Base-by-base conservation (phyloP, 2,329 filamentous ascomycete genomes). In the Chaetomiaceae sp. region DNA sequence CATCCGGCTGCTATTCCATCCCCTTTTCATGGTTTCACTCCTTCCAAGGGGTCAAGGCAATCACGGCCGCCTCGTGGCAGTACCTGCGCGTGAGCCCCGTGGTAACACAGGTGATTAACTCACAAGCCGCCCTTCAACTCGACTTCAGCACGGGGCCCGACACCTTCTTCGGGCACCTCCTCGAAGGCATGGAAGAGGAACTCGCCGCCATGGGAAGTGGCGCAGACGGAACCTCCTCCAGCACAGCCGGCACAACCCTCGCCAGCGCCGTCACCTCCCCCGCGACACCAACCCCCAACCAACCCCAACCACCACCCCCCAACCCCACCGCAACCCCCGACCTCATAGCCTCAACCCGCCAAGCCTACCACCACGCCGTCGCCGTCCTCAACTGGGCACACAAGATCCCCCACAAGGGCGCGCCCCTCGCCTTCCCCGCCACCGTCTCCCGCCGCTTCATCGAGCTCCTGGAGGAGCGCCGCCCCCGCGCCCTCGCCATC, bases 301-400 rank as follows among this genome's bases (percentile, higher is more conserved):
- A 61, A 65, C 17, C 71, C 71, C 17, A 68, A 64, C 29, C 55
- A 19, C 37, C 23, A 57, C 33, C 59, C 34, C 37, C 47, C 17
- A 43, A 38, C 9, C 19, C 44, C 29, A 33, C 15, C 17, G 44
- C 12, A 11, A 40, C 22, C 20, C 44, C 53, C 23, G 64, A 65
- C 17, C 48, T 64, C n/a, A 57, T 61, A 23, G 58, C 60, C 17
- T 60, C 67, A 39, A 80, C 75, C 0, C 72, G 72, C 17, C 79
- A 82, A 59, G 81, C 78, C 9, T 86, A 85, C 61, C 75, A 79
- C 17, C 83, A 86, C 61, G 80, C 82, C 15, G 78, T 85, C n/a
- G 80, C 81, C 17, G 82, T 84, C 7, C 72, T 86, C 7, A 84
- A 85, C 62, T 86, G 82, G 82, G 81, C 81, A 1, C 82, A 85